These are phyloP conservation scores for Pichia terricola DNA, from an alignment of 1,139 yeast species.

Conservation along the genomic window DNA sequence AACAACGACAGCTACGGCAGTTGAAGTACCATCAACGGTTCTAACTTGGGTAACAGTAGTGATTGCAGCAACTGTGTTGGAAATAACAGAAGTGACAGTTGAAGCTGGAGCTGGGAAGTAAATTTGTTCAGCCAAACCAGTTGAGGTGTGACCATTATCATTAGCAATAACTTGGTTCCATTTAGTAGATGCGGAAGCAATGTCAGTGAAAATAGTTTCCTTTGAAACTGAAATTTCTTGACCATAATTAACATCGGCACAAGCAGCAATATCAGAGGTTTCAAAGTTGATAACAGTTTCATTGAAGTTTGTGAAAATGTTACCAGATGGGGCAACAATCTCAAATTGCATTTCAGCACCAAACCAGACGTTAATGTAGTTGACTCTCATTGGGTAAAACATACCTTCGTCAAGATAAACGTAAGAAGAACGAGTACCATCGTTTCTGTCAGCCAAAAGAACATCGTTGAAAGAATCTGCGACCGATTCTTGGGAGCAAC, in stretches of 20 bases:
- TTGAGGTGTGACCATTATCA: slow-evolving; percentile 22
- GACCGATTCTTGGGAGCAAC: slow-evolving; percentile 15
- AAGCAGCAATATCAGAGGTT: neutral
- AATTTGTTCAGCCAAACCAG: slow-evolving; percentile 8
- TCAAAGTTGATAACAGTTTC: slow-evolving; percentile 3
- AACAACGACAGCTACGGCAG: slow-evolving; percentile 4
- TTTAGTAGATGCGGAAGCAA: neutral
- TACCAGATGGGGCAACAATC: slow-evolving; percentile 14
- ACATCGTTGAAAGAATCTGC: neutral
- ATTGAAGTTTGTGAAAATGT: neutral
- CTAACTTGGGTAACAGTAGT: slow-evolving; percentile 1
- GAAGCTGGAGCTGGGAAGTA: slow-evolving; percentile 7
- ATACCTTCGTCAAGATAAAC: slow-evolving; percentile 2
- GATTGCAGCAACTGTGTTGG: slow-evolving; percentile 4
- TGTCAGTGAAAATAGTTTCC: neutral
- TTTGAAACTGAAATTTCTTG: neutral
- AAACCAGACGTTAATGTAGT: slow-evolving; percentile 1
- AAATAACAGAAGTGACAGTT: slow-evolving; percentile 4
- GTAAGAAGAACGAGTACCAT: slow-evolving; percentile 1
- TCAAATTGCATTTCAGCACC: slow-evolving; percentile 10
- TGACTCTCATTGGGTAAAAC: slow-evolving; percentile 2
- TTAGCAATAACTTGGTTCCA: slow-evolving; percentile 21
- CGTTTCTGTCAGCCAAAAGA: neutral
- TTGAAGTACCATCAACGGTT: slow-evolving; percentile 1
- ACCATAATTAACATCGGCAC: slow-evolving; percentile 3